Conservation (phyloP, 192 early-diverging fungal species). For the Obelidium mucronatum region DNA sequence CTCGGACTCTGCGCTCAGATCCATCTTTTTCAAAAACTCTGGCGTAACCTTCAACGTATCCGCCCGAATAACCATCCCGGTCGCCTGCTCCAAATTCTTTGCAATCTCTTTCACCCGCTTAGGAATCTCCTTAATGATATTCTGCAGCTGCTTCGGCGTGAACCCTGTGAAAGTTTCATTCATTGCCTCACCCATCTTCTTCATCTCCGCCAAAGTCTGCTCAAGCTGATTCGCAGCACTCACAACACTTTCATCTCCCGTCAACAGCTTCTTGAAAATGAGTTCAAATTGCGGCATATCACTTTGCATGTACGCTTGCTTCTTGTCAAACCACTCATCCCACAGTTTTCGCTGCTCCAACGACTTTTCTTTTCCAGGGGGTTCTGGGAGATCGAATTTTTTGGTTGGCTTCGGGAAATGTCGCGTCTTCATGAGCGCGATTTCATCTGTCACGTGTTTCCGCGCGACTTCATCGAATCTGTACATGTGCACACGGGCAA, state of each 20-base stretch:
- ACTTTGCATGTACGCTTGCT: slow-evolving; percentile 50
- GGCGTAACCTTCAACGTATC: slow-evolving; percentile 57
- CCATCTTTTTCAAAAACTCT: slow-evolving; percentile 56
- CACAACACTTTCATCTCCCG: slow-evolving; percentile 43
- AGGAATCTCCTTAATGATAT: slow-evolving; percentile 55
- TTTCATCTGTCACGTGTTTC: slow-evolving; percentile 52
- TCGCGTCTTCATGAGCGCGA: slow-evolving; percentile 47
- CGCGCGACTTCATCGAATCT: slow-evolving; percentile 55
- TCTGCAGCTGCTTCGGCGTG: slow-evolving; percentile 46
- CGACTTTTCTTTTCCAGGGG: slow-evolving; percentile 42
- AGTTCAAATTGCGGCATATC: slow-evolving; percentile 58
- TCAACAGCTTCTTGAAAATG: slow-evolving; percentile 51
- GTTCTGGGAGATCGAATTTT: slow-evolving; percentile 53
- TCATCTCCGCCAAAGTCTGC: slow-evolving; percentile 57
- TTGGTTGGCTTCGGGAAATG: slow-evolving; percentile 49
- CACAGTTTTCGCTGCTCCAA: slow-evolving; percentile 52
- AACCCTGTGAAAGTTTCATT: slow-evolving; percentile 45
- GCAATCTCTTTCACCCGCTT: slow-evolving; percentile 52
- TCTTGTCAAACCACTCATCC: slow-evolving; percentile 52
- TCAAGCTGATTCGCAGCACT: slow-evolving; percentile 45
- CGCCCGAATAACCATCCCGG: slow-evolving; percentile 60
- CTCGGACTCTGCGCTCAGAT: slow-evolving; percentile 29
- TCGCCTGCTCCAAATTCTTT: slow-evolving; percentile 46
- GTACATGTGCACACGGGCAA: slow-evolving; percentile 56
- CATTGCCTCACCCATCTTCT: slow-evolving; percentile 53